Base-by-base conservation (phyloP, 2,329 filamentous ascomycete genomes). In the Aspergillus sp. region DNA sequence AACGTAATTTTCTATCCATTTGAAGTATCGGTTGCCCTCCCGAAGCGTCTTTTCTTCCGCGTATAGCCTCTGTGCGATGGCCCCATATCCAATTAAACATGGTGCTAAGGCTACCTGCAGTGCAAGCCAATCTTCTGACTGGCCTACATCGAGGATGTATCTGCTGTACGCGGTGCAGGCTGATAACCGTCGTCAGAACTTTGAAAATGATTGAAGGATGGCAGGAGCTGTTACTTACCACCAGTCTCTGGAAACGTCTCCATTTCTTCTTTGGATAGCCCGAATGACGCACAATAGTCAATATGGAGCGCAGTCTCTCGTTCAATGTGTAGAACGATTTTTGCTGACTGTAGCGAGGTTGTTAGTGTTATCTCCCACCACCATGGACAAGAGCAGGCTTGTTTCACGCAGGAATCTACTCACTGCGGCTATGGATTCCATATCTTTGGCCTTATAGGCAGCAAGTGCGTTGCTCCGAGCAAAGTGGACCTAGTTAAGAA, bases 1-100 rank as follows among this genome's bases (percentile, higher is more conserved):
- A 15, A 89, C 84, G 70, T 97, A 98, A 68, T 91, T 96, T 70
- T 93, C 82, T 64, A 98, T 91, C 93, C 93, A 98, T 46, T 86
- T 83, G 88, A 89, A 95, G 77, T 96, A 98, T 17, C 77, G 80
- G 71, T 93, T 96, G 0, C 80, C 85, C 12, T 88, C 80, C 40
- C 81, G 80, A 49, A 78, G 67, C 37, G 86, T 89, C n/a, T 78
- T 79, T 49, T 82, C 76, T 60, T 89, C 86, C 13, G 79, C 79
- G 65, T 86, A 81, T 3, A 96, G 80, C 66, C 90, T 83, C 66
- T 82, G 82, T 5, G 90, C 93, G 59, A 96, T 90, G 56, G 85
- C 85, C 9, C 88, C 88, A 72, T 98, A 97, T 42, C 93, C 93
- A n/a, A 97, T 83, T 33, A 96, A 80, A 70, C 93, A 97, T 0